Evolutionary conservation across 257 asterid genomes (phyloP).

Genomic region (Fraxinus quadrangulata): DNA sequence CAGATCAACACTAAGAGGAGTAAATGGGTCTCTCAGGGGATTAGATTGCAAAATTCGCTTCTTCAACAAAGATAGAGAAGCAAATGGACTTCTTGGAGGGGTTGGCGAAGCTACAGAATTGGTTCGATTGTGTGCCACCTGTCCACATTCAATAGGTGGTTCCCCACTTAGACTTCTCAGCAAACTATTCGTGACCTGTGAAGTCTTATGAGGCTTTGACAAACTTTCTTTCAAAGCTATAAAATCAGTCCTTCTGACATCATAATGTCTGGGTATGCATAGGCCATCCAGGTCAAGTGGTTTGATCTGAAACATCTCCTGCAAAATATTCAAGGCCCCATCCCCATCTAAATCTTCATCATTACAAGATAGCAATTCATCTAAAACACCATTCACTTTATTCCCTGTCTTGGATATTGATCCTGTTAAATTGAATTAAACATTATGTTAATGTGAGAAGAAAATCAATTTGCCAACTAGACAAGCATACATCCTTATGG

Average conservation of each 20-base stretch:
- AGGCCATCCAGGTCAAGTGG: slow-evolving; percentile 59
- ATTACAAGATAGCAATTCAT: slow-evolving; percentile 53
- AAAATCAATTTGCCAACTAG: slow-evolving; percentile 3
- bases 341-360: slow-evolving; percentile 63
- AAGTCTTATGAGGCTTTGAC: slow-evolving; percentile 45
- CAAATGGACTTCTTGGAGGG: slow-evolving; percentile 69
- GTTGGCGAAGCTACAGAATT: slow-evolving; percentile 54
- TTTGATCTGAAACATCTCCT: slow-evolving; percentile 63
- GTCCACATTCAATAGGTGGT: slow-evolving; percentile 31
- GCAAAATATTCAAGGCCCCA: slow-evolving; percentile 62
- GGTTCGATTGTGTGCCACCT: slow-evolving; percentile 30
- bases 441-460: slow-evolving; percentile 22
- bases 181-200: slow-evolving; percentile 40
- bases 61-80: slow-evolving; percentile 54
- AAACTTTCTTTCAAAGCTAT: slow-evolving; percentile 43
- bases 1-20: slow-evolving; percentile 51
- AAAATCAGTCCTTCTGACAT: slow-evolving; percentile 44
- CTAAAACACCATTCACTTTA: slow-evolving; percentile 39
- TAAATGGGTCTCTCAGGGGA: slow-evolving; percentile 65
- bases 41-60: slow-evolving; percentile 46
- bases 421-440: slow-evolving; percentile 40
- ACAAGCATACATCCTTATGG: slow-evolving; percentile 1
- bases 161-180: slow-evolving; percentile 43
- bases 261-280: slow-evolving; percentile 39
- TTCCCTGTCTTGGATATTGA: slow-evolving; percentile 41